Conservation (phyloP, 177 flowering plant genomes). For the Tripterygium wilfordii region DNA sequence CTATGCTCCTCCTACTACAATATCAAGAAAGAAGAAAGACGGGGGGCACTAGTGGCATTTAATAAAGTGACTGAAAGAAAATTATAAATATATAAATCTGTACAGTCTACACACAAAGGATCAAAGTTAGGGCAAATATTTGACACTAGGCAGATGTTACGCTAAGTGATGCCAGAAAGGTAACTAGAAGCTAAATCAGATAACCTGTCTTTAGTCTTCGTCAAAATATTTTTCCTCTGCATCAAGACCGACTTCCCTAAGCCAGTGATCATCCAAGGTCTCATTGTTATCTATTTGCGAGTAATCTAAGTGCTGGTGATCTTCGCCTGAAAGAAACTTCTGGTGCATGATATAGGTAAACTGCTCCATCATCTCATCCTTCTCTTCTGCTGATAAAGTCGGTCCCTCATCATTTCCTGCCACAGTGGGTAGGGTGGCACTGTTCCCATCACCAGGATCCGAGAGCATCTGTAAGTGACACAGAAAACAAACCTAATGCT, state of each 20-base stretch:
- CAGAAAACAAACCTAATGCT: background rate
- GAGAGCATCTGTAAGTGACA: constrained; percentile 17
- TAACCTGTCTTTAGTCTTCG: constrained; percentile 40
- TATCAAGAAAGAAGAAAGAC: too few relatives aligned
- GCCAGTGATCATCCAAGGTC: constrained; percentile 91
- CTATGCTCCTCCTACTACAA: too few relatives aligned
- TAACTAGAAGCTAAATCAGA: background rate
- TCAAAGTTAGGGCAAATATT: too few relatives aligned
- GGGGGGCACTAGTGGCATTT: too few relatives aligned
- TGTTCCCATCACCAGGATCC: constrained; percentile 8
- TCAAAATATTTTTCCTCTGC: constrained; percentile 93
- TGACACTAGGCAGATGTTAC: too few relatives aligned
- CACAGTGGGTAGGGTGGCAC: constrained; percentile 6
- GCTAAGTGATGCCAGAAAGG: too few relatives aligned
- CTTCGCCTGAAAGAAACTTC: constrained; percentile 87
- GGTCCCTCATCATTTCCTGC: constrained; percentile 10
- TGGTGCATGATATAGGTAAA: constrained; percentile 85
- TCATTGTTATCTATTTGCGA: constrained; percentile 77
- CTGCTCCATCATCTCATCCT: constrained; percentile 82
- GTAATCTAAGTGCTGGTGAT: constrained; percentile 71
- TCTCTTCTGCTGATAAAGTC: constrained; percentile 52
- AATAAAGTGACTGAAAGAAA: too few relatives aligned
- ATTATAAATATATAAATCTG: too few relatives aligned
- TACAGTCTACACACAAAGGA: too few relatives aligned
- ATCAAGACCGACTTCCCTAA: constrained; percentile 67